Evolutionary conservation across 768 basidiomycete genomes (phyloP).

Genomic region (Suillus placidus): DNA sequence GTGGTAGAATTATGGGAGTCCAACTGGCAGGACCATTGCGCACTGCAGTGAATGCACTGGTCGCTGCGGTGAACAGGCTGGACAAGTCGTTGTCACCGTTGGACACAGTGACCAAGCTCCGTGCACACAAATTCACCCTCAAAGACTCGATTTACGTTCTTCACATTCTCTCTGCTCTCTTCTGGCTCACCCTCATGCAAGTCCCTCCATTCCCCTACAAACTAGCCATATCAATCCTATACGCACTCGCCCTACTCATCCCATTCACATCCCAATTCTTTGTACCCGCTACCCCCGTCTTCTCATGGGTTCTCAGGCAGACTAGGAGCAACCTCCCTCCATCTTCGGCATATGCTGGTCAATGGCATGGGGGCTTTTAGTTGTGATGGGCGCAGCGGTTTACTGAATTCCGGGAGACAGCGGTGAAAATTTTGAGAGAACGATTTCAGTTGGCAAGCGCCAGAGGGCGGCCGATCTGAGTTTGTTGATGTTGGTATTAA

Average conservation of each 20-base stretch:
- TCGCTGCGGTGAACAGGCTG: slow-evolving; percentile 64
- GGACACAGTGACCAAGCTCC: slow-evolving; percentile 63
- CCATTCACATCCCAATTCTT: slow-evolving; percentile 93
- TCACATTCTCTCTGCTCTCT: slow-evolving; percentile 60
- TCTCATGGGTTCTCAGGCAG: no score
- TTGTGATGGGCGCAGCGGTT: no score
- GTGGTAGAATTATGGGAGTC: slow-evolving; percentile 4
- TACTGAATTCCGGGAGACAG: no score
- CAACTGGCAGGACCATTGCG: slow-evolving; percentile 12
- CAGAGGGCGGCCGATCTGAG: no score
- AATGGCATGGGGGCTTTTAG: no score
- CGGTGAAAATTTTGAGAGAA: no score
- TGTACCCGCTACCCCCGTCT: slow-evolving; percentile 63
- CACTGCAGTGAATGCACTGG: slow-evolving; percentile 46
- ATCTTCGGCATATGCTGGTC: no score
- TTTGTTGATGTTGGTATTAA: not conserved
- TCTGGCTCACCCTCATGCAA: slow-evolving; percentile 78
- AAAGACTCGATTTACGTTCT: slow-evolving; percentile 67
- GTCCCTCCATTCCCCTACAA: slow-evolving; percentile 72
- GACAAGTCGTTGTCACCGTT: slow-evolving; percentile 78
- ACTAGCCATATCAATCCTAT: slow-evolving; percentile 75
- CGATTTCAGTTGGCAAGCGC: no score
- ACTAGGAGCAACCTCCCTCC: no score
- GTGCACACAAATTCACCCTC: slow-evolving; percentile 54
- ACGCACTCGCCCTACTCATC: slow-evolving; percentile 67